A percentile compares a stretch with the other conserved stretches of the same genome.
These are phyloP conservation scores for Moelleriella libera DNA, from an alignment of 2,329 filamentous ascomycete species.

Conservation along the genomic window DNA sequence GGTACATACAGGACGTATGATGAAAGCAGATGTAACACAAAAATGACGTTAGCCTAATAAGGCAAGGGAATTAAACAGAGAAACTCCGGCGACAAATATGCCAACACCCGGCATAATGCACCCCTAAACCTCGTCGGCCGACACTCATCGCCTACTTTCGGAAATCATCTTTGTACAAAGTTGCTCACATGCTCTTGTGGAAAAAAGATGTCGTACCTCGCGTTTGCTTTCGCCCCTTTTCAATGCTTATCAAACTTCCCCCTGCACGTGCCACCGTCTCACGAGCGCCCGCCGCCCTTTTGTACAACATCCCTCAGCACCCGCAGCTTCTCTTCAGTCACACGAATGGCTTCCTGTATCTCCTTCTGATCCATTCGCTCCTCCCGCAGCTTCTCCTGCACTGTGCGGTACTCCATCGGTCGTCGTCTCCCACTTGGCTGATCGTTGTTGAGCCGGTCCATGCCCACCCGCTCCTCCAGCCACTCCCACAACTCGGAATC, in stretches of 20 bases:
- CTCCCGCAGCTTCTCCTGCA: slow-evolving; percentile 43
- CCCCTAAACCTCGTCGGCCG: no score
- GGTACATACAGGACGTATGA: no score
- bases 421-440: slow-evolving; percentile 24
- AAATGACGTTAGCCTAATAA: no score
- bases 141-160: no score
- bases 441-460: slow-evolving; percentile 42
- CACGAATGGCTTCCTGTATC: slow-evolving; percentile 64
- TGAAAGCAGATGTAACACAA: no score
- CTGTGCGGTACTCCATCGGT: slow-evolving; percentile 37
- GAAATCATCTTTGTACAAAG: no score
- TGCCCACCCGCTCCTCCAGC: slow-evolving; percentile 73
- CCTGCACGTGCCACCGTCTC: neutral
- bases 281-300: slow-evolving; percentile 21
- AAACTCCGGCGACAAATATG: no score
- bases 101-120: no score
- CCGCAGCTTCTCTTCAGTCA: slow-evolving; percentile 74
- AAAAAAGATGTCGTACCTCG: no score
- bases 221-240: no score
- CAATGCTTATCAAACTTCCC: neutral
- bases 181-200: no score
- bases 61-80: no score
- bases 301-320: slow-evolving; percentile 59
- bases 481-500: slow-evolving; percentile 87
- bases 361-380: slow-evolving; percentile 57